Evolutionary conservation across 768 basidiomycete species (phyloP), one percentile per base, ranked within the genome.

Genomic region (Phlegmacium glaucopus): DNA sequence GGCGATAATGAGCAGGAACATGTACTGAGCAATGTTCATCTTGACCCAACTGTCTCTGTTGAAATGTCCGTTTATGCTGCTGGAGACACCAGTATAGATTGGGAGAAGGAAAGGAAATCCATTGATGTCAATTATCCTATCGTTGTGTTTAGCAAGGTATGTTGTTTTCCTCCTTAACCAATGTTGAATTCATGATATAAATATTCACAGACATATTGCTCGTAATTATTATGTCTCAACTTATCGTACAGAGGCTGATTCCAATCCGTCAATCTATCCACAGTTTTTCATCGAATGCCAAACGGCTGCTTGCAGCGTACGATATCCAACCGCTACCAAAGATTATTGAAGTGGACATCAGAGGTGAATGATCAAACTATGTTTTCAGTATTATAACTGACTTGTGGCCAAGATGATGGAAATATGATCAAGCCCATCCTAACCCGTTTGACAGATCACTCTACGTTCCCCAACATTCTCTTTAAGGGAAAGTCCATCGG

Each of bases 71-170:
- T 79, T 40, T 90, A 86, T 56, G 77, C 80, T 12, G 72, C 66
- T 27, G 69, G 75, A 28, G 73, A 77, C 4, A 63, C 56, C 9
- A 52, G 62, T 13, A 50, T 72, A 17, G 68, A 77, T 38, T 83
- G 78, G 80, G 47, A 52, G 29, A 62, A 65, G 50, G 69, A 78
- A 36, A 62, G 73, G 13, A 59, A 58, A 36, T 57, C 56, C 16
- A 55, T 90, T 39, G 68, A 76, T 30, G 58, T 70, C 13, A 62
- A 77, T 27, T 72, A 78, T 55, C 89, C 89, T 2, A 64, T 92
- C 6, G 71, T 91, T 38, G 80, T 92, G 10, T 90, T 92, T 57
- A 90, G 88, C 72, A 92, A 92, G 74, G 87, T 84, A 45, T 27
- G 73, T 63, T 16, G 15, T 13, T 22, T 16, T n/a, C 17, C 37